Evolutionary conservation across 495 filamentous ascomycete species (phyloP).

Genomic region (Trichoderma parareesei): DNA sequence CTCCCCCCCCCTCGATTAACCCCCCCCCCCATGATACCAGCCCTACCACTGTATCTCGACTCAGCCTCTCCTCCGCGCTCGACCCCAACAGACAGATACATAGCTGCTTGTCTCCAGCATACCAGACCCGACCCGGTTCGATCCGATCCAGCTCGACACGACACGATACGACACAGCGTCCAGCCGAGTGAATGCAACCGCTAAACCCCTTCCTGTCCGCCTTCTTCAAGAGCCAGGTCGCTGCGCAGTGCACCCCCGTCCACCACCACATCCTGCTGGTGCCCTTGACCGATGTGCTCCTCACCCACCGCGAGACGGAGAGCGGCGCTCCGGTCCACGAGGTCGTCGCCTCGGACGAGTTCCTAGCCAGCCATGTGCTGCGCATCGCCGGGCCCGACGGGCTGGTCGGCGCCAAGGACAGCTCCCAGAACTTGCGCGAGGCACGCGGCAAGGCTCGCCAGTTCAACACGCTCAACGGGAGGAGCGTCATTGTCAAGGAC

Average conservation of each 20-base stretch:
- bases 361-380: slow-evolving; percentile 92
- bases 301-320: slow-evolving; percentile 83
- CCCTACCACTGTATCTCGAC: background rate
- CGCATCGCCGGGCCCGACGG: slow-evolving; percentile 61
- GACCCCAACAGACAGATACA: too few relatives aligned
- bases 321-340: slow-evolving; percentile 69
- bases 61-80: too few relatives aligned
- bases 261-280: slow-evolving; percentile 93
- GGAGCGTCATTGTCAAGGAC: slow-evolving; percentile 92
- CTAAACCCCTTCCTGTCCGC: slow-evolving; percentile 97
- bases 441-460: slow-evolving; percentile 88
- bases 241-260: slow-evolving; percentile 84
- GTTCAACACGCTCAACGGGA: slow-evolving; percentile 83
- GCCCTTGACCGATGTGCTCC: slow-evolving; percentile 82
- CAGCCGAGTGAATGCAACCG: slow-evolving; percentile 76
- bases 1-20: background rate
- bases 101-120: background rate
- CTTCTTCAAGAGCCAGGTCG: slow-evolving; percentile 94
- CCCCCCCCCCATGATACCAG: too few relatives aligned
- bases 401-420: slow-evolving; percentile 58
- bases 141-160: background rate
- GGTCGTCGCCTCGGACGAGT: slow-evolving; percentile 81
- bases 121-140: background rate
- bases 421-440: slow-evolving; percentile 66
- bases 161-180: background rate